Evolutionary conservation across 352 stramenopile genomes (phyloP), one percentile per base, ranked within the genome.

Genomic region (Globisporangium lucens): DNA sequence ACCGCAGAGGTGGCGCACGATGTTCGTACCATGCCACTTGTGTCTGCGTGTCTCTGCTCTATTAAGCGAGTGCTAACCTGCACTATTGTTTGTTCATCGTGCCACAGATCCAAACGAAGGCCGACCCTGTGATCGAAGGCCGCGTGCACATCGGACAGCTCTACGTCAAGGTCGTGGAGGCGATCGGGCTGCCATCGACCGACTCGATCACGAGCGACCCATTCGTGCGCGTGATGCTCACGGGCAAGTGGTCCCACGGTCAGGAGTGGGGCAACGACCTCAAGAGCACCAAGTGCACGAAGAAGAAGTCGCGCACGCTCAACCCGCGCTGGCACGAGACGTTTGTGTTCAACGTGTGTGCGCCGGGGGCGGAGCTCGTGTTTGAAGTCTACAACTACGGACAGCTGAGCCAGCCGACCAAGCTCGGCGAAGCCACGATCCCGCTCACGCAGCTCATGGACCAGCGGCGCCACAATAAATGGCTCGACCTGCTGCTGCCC

Each of bases 201-300:
- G 87, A 95, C 65, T 91, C 85, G n/a, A 95, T 95, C 73, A 95
- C 87, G 33, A 95, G 85, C 63, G 87, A 95, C 64, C 87, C 87
- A 33, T 95, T 95, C 63, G 87, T 95, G 46, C 83, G 85, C 43
- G 82, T 95, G 55, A 90, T 91, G 71, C 77, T 95, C 36, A 89
- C 85, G 13, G 87, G 87, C 66, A 91, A 91, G 72, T 95, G 87
- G 87, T 95, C 87, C 4, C 87, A 95, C 57, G 85, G 85, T 20
- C 87, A 95, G 68, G 83, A 92, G 66, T 95, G 87, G 87, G 85
- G 83, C 1, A 88, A 86, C 52, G 85, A 95, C 53, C 75, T 93
- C 63, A 89, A 91, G 72, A 91, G 80, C 56, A 74, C 82, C 71
- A 91, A 91, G 65, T 92, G 85, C 66, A 95, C 87, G 9, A 95